phyloP scores from a whole-genome alignment of 495 filamentous ascomycete genomes.

The Lasiosphaeris hirsuta region DNA sequence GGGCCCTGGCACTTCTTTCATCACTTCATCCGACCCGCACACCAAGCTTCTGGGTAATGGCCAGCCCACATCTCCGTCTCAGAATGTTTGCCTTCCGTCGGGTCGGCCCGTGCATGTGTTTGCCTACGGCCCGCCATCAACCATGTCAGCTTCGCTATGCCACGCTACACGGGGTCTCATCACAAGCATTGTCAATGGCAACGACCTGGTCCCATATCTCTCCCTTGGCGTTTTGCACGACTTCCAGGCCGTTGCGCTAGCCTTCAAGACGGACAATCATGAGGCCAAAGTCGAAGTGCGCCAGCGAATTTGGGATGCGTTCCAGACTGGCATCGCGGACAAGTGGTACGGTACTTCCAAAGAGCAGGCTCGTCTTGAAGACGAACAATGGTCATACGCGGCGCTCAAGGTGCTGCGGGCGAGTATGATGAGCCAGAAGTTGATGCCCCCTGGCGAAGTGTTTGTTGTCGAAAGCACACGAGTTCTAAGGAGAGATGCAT shows the following conservation, averaged over 20 bases:
- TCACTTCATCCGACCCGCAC: conserved; percentile 46
- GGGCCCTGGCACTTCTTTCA: conserved; percentile 38
- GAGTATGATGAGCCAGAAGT: conserved; percentile 65
- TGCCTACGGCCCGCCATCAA: conserved; percentile 72
- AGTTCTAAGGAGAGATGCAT: conserved; percentile 58
- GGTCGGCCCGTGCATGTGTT: conserved; percentile 74
- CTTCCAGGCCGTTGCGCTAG: conserved; percentile 65
- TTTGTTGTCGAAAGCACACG: conserved; percentile 65
- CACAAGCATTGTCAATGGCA: conserved; percentile 69
- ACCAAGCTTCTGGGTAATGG: conserved; percentile 40
- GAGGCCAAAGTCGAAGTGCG: conserved; percentile 64
- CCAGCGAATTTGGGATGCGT: conserved; percentile 59
- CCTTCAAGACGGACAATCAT: conserved; percentile 67
- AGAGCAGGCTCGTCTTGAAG: conserved; percentile 25
- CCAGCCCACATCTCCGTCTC: conserved; percentile 1
- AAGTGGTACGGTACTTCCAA: conserved; percentile 40
- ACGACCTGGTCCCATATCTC: conserved; percentile 70
- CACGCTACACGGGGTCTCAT: conserved; percentile 70
- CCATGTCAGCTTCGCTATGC: conserved; percentile 68
- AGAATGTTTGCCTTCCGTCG: conserved; percentile 53
- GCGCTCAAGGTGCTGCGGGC: conserved; percentile 64
- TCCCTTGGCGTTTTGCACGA: conserved; percentile 74
- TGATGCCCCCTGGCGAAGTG: conserved; percentile 73
- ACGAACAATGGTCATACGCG: conserved; percentile 69
- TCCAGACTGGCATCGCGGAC: conserved; percentile 46